A percentile compares a stretch with the other conserved stretches of the same genome.
Conservation (phyloP, 495 filamentous ascomycete genomes). For the Penicillium soppii region DNA sequence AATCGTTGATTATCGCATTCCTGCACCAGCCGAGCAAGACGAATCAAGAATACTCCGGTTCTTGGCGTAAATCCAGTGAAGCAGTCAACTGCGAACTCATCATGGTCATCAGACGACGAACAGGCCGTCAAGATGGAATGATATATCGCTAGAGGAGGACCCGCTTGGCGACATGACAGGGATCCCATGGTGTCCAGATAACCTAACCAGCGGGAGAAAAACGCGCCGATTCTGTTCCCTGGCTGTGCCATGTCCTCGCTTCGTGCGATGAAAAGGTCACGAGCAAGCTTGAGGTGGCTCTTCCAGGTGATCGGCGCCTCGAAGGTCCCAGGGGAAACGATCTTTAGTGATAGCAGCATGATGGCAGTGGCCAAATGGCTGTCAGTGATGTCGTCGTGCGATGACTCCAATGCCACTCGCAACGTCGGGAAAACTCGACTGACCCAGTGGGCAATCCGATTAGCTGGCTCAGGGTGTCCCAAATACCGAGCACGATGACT, state of each 20-base stretch:
- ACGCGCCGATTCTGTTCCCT: slow-evolving; percentile 68
- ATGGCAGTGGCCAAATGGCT: slow-evolving; percentile 80
- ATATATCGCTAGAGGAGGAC: slow-evolving; percentile 54
- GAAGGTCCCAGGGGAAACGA: slow-evolving; percentile 81
- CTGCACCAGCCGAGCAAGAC: slow-evolving; percentile 70
- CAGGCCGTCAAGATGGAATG: slow-evolving; percentile 53
- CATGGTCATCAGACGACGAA: slow-evolving; percentile 33
- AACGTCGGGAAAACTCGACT: slow-evolving; percentile 76
- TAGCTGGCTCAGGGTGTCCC: slow-evolving; percentile 70
- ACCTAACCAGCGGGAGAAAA: slow-evolving; percentile 83
- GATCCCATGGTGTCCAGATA: slow-evolving; percentile 82
- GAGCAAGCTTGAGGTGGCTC: slow-evolving; percentile 71
- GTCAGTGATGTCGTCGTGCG: slow-evolving; percentile 63
- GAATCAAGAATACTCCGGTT: slow-evolving; percentile 69
- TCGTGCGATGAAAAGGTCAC: slow-evolving; percentile 70
- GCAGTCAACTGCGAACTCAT: slow-evolving; percentile 71
- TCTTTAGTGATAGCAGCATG: slow-evolving; percentile 83
- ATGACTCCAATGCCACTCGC: slow-evolving; percentile 59
- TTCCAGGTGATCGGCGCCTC: slow-evolving; percentile 74
- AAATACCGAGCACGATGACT: slow-evolving; percentile 78
- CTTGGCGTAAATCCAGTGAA: slow-evolving; percentile 74
- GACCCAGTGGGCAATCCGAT: slow-evolving; percentile 76
- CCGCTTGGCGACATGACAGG: slow-evolving; percentile 67
- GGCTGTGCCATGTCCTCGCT: slow-evolving; percentile 51
- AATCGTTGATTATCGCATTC: slow-evolving; percentile 69